phyloP scores from a whole-genome alignment of 2,329 filamentous ascomycete genomes.

The Trematosphaeria pertusa region DNA sequence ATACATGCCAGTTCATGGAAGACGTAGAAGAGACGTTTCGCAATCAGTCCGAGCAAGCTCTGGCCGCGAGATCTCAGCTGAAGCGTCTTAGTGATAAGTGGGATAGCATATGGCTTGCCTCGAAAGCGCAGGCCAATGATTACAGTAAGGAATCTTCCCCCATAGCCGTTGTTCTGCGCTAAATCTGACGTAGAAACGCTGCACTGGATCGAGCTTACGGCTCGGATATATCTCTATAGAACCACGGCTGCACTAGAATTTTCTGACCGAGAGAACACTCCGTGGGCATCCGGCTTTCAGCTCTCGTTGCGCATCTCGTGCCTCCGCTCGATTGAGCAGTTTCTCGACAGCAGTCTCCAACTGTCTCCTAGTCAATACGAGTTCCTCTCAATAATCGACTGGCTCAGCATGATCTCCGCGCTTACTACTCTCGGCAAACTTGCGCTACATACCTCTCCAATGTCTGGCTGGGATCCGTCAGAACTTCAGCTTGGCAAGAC shows the following conservation, averaged over 20 bases:
- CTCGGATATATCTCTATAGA: slow-evolving; percentile 38
- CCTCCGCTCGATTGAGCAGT: slow-evolving; percentile 42
- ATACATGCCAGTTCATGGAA: slow-evolving; percentile 45
- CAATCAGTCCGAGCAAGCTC: slow-evolving; percentile 33
- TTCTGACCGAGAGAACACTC: slow-evolving; percentile 33
- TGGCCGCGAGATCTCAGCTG: slow-evolving; percentile 40
- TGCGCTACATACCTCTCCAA: slow-evolving; percentile 34
- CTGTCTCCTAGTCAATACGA: slow-evolving; percentile 35
- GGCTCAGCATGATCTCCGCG: slow-evolving; percentile 39
- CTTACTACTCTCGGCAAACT: slow-evolving; percentile 40
- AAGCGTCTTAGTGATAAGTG: slow-evolving; percentile 43
- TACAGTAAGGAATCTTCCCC: slow-evolving; percentile 32
- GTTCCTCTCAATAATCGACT: slow-evolving; percentile 40
- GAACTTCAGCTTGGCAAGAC: slow-evolving; percentile 41
- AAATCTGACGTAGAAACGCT: slow-evolving; percentile 32
- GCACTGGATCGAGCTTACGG: slow-evolving; percentile 41
- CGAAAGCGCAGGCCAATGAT: slow-evolving; percentile 37
- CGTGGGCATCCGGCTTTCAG: slow-evolving; percentile 45
- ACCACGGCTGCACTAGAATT: slow-evolving; percentile 36
- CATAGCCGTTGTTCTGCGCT: slow-evolving; percentile 6
- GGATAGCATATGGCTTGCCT: slow-evolving; percentile 37
- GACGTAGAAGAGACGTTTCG: slow-evolving; percentile 44
- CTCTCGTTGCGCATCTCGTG: slow-evolving; percentile 41
- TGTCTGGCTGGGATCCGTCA: slow-evolving; percentile 42
- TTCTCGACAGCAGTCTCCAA: slow-evolving; percentile 40